phyloP scores from a whole-genome alignment of 2,329 filamentous ascomycete species.

The Botrytis medusae region DNA sequence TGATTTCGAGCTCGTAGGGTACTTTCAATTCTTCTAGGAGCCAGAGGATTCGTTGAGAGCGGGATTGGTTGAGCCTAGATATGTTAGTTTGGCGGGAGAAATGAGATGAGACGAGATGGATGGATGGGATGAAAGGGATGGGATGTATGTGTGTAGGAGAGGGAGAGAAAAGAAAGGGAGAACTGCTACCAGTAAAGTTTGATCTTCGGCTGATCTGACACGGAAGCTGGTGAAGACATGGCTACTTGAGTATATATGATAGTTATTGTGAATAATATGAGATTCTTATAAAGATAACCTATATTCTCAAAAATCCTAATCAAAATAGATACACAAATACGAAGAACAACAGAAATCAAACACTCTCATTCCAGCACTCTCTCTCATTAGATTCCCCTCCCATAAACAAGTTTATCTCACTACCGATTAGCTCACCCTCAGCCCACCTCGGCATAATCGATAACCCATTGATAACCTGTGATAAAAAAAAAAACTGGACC shows the following conservation, averaged over 20 bases:
- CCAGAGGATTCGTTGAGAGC: constrained; percentile 66
- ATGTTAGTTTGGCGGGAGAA: constrained; percentile 20
- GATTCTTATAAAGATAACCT: background rate
- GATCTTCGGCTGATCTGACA: constrained; percentile 46
- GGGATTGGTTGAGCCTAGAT: constrained; percentile 39
- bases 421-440: background rate
- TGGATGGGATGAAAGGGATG: constrained; percentile 44
- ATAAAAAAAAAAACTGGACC: background rate
- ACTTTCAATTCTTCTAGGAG: constrained; percentile 69
- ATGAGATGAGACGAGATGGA: background rate
- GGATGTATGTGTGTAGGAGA: constrained; percentile 15
- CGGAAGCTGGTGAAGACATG: constrained; percentile 15
- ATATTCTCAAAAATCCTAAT: background rate
- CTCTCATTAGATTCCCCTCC: background rate
- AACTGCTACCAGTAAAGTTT: constrained; percentile 54
- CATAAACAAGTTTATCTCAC: background rate
- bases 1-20: constrained; percentile 76
- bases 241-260: background rate
- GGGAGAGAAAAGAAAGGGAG: background rate
- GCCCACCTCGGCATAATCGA: background rate
- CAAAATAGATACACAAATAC: background rate
- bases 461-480: background rate
- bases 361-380: background rate
- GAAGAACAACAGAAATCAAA: background rate
- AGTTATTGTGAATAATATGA: background rate